Evolutionary conservation across 495 filamentous ascomycete species (phyloP), one percentile per base, ranked within the genome.

Genomic region (Copromyces sp.): DNA sequence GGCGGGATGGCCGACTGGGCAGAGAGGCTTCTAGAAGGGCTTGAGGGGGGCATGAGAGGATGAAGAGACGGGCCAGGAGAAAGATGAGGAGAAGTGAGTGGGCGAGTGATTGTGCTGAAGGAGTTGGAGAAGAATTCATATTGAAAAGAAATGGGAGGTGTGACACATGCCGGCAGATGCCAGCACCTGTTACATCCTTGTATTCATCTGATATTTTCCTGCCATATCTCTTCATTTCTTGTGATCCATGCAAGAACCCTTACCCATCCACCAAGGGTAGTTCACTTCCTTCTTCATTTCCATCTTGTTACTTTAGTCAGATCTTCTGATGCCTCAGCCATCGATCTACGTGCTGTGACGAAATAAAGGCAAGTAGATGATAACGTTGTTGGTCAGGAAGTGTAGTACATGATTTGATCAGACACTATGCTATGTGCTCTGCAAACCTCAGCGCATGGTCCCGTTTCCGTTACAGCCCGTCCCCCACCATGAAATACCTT

Each of bases 1-100:
- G 81, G 82, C 0, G 76, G 59, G 14, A 75, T 44, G 38, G 78
- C 73, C 53, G 59, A 70, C 17, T 78, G 87, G 73, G 83, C 87
- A 11, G 72, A 70, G 71, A 77, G 39, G 1, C 47, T 86, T 37
- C 72, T 84, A 17, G 68, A 45, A 1, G 78, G 76, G 3, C 70
- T 88, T 68, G 77, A 77, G 72, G 42, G 68, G 9, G 83, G 80
- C 39, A 45, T 81, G 68, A 32, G 16, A 38, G 24, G 37, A 17
- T 40, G 3, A 29, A 14, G 17, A 53, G 45, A 69, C 0, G 78
- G 76, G 4, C 69, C 87, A 68, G 78, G 76, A 73, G 53, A 61
- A 8, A 83, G 80, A 45, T 80, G 47, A 20, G n/a, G 24, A 29
- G 24, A 61, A 61, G 53, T 35, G 14, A 61, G 24, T 35, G 12